Percentiles rank a stretch among this genome's conserved stretches.
phyloP scores from a whole-genome alignment of 2,329 filamentous ascomycete species.

The Cercospora janseana region DNA sequence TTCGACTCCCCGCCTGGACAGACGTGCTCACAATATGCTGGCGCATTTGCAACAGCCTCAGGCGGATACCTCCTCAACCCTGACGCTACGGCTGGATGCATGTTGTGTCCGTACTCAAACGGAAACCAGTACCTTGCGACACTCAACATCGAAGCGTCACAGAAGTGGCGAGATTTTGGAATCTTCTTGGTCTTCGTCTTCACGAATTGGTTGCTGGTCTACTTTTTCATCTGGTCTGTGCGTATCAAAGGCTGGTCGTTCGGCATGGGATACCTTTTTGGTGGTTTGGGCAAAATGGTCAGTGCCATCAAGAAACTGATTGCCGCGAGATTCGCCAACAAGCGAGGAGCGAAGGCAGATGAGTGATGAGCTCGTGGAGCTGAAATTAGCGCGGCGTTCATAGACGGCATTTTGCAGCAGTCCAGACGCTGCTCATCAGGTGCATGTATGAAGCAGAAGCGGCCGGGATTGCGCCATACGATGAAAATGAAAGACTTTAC shows the following conservation, averaged over 20 bases:
- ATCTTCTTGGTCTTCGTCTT: constrained; percentile 70
- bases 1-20: constrained; percentile 65
- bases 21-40: constrained; percentile 65
- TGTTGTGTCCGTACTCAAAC: constrained; percentile 67
- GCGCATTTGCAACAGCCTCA: constrained; percentile 54
- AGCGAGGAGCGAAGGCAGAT: constrained; percentile 16
- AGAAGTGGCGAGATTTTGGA: constrained; percentile 73
- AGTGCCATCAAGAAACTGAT: constrained; percentile 39
- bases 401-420: neutral
- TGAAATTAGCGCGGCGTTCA: constrained; percentile 10
- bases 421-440: neutral
- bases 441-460: too few relatives aligned
- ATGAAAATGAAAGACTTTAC: too few relatives aligned
- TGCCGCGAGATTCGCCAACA: constrained; percentile 26
- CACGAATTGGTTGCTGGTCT: constrained; percentile 55
- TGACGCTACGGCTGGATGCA: constrained; percentile 58
- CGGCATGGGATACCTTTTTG: constrained; percentile 61
- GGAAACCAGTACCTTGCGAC: constrained; percentile 66
- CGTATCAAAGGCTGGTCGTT: constrained; percentile 69
- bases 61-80: constrained; percentile 65
- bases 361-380: neutral
- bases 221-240: constrained; percentile 70
- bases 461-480: too few relatives aligned
- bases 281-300: constrained; percentile 45
- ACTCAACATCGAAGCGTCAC: constrained; percentile 52